A percentile compares a stretch with the other conserved stretches of the same genome.
phyloP scores from a whole-genome alignment of 306 rosid genomes.

The Fagus crenata region DNA sequence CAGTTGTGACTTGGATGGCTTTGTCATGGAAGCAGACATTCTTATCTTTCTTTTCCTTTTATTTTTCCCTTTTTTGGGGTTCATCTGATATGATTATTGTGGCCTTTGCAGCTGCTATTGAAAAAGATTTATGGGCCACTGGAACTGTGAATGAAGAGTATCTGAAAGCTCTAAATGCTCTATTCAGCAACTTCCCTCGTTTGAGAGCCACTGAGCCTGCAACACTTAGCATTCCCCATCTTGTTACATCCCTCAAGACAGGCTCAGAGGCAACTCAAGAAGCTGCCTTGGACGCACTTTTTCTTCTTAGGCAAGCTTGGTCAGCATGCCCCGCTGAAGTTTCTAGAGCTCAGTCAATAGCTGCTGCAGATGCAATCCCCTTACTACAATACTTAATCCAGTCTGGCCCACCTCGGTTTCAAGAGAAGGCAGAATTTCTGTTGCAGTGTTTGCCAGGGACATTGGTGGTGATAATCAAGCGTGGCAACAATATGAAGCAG shows the following conservation, averaged over 20 bases:
- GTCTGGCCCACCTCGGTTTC: constrained; percentile 98
- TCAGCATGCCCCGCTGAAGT: constrained; percentile 98
- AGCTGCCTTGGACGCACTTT: constrained; percentile 93
- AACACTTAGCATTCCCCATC: constrained; percentile 95
- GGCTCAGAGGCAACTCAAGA: constrained; percentile 98
- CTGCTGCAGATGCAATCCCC: constrained; percentile 97
- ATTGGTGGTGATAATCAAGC: constrained; percentile 80
- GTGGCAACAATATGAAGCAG: constrained; percentile 96
- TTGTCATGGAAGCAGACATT: constrained; percentile 10
- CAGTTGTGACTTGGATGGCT: not conserved
- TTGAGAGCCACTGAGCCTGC: constrained; percentile 98
- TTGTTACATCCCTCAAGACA: constrained; percentile 87
- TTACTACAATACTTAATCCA: constrained; percentile 91
- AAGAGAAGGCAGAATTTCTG: constrained; percentile 91
- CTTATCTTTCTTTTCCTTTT: not conserved
- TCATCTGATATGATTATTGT: constrained; percentile 26
- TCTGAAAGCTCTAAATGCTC: constrained; percentile 88
- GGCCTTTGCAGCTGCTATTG: constrained; percentile 76
- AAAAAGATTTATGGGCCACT: constrained; percentile 92
- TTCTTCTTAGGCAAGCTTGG: constrained; percentile 99
- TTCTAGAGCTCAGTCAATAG: constrained; percentile 94
- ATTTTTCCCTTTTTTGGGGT: constrained; percentile 4
- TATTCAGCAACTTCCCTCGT: constrained; percentile 96
- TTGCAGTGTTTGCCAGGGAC: constrained; percentile 99
- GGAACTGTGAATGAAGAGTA: constrained; percentile 97